Conservation (phyloP, 352 stramenopile genomes). For the Phytophthora hybrid region DNA sequence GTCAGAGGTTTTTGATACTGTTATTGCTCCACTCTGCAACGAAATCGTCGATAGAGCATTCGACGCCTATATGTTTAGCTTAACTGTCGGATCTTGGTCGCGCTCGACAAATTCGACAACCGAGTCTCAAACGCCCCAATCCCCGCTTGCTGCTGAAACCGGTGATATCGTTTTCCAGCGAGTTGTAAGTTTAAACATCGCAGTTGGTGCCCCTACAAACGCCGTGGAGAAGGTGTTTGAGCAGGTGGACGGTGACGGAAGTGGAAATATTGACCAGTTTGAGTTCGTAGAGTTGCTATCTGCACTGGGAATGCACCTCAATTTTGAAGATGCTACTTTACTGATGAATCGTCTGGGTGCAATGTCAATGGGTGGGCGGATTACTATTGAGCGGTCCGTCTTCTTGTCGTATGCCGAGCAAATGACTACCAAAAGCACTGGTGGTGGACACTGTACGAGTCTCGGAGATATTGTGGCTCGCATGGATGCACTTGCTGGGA, state of each 20-base stretch:
- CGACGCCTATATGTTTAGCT: slow-evolving; percentile 43
- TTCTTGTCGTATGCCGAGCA: slow-evolving; percentile 35
- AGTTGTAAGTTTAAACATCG: slow-evolving; percentile 46
- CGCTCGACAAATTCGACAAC: slow-evolving; percentile 44
- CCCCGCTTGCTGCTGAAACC: slow-evolving; percentile 18
- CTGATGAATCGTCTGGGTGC: slow-evolving; percentile 61
- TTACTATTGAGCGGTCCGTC: slow-evolving; percentile 25
- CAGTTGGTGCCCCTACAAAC: slow-evolving; percentile 17
- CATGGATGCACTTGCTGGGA: slow-evolving; percentile 25
- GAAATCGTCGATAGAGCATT: slow-evolving; percentile 54
- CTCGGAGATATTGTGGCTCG: slow-evolving; percentile 34
- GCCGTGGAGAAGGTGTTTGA: slow-evolving; percentile 56
- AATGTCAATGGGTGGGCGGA: slow-evolving; percentile 1
- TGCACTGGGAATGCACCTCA: slow-evolving; percentile 55
- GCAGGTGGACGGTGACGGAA: slow-evolving; percentile 60
- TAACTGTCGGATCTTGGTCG: slow-evolving; percentile 48
- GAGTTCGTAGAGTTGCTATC: slow-evolving; percentile 61
- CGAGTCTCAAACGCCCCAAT: neutral
- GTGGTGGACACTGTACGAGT: neutral
- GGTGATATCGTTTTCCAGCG: slow-evolving; percentile 58
- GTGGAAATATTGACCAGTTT: slow-evolving; percentile 60
- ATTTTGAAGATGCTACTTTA: slow-evolving; percentile 43
- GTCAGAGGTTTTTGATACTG: slow-evolving; percentile 32
- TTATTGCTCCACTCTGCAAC: slow-evolving; percentile 53
- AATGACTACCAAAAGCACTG: slow-evolving; percentile 10